phyloP scores from a whole-genome alignment of 371 early-diverging fungal species.

The Massospora cicadina region DNA sequence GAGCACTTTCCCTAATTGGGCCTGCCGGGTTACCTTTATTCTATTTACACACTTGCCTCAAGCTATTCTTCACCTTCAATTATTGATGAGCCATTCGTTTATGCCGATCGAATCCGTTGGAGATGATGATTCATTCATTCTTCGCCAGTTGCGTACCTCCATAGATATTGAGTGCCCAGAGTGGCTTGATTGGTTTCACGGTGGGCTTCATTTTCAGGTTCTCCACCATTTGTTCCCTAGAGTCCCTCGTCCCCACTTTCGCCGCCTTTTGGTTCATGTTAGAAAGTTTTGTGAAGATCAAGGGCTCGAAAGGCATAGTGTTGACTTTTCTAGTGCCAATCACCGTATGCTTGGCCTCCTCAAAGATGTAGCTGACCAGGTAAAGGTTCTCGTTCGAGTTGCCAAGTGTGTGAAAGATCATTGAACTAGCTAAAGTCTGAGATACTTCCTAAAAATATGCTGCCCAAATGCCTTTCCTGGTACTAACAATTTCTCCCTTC shows the following conservation, averaged over 20 bases:
- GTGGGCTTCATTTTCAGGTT: slow-evolving; percentile 91
- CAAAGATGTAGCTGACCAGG: slow-evolving; percentile 54
- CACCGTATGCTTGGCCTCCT: slow-evolving; percentile 38
- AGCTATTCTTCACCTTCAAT: slow-evolving; percentile 80
- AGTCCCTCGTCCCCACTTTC: slow-evolving; percentile 73
- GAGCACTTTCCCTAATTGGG: slow-evolving; percentile 43
- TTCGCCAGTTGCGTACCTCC: slow-evolving; percentile 76
- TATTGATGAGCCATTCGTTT: slow-evolving; percentile 88
- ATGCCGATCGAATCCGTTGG: slow-evolving; percentile 74
- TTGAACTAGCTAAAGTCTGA: too few species aligned
- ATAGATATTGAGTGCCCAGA: slow-evolving; percentile 91
- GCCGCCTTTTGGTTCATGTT: slow-evolving; percentile 50
- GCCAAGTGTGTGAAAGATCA: slow-evolving; percentile 28
- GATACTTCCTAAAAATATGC: too few species aligned
- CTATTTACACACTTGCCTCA: slow-evolving; percentile 66
- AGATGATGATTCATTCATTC: slow-evolving; percentile 58
- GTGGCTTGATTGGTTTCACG: slow-evolving; percentile 95
- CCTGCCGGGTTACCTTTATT: slow-evolving; percentile 39
- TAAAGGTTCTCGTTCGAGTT: slow-evolving; percentile 32
- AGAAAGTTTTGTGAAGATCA: slow-evolving; percentile 50
- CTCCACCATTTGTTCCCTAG: slow-evolving; percentile 91
- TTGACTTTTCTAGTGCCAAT: slow-evolving; percentile 54
- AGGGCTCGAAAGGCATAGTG: slow-evolving; percentile 43
- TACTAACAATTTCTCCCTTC: too few species aligned
- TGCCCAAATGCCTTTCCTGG: too few species aligned